Evolutionary conservation across 441 rosid genomes (phyloP).

Genomic region (Kokia cookei): DNA sequence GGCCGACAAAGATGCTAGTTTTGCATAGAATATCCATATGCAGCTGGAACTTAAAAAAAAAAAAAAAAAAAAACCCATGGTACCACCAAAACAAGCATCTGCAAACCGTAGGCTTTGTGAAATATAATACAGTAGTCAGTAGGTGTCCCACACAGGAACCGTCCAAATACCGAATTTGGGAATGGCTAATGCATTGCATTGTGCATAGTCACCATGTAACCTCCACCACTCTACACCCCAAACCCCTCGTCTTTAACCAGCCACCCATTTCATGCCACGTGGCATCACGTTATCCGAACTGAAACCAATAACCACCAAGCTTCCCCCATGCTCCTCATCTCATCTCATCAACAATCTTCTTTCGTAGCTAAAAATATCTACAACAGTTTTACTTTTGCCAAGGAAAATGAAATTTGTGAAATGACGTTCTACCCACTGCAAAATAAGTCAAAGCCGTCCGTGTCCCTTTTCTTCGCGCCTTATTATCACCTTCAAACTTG

Average conservation of each 20-base stretch:
- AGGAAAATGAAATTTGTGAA: not conserved
- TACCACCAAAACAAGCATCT: not conserved
- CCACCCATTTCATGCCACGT: constrained; percentile 47
- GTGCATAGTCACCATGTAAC: constrained; percentile 2
- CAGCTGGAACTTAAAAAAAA: not conserved
- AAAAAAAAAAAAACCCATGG: not conserved
- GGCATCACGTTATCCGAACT: constrained; percentile 43
- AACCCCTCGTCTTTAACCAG: constrained; percentile 44
- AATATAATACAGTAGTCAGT: not conserved
- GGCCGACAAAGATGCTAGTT: not conserved
- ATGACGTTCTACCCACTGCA: not conserved
- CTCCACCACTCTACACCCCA: constrained; percentile 35
- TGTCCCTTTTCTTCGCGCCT: constrained; percentile 13
- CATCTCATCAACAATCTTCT: constrained; percentile 30
- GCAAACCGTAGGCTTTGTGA: not conserved
- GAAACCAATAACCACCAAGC: constrained; percentile 40
- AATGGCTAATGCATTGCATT: not conserved
- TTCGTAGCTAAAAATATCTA: not conserved
- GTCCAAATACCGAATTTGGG: constrained; percentile 8
- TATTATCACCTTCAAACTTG: constrained; percentile 32
- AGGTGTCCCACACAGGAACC: not conserved
- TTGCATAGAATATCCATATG: not conserved
- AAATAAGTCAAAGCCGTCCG: not conserved
- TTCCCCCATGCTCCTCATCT: constrained; percentile 33
- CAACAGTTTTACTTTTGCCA: not conserved